phyloP scores from a whole-genome alignment of 176 grass and related monocot genomes.

The Stipa capillata region DNA sequence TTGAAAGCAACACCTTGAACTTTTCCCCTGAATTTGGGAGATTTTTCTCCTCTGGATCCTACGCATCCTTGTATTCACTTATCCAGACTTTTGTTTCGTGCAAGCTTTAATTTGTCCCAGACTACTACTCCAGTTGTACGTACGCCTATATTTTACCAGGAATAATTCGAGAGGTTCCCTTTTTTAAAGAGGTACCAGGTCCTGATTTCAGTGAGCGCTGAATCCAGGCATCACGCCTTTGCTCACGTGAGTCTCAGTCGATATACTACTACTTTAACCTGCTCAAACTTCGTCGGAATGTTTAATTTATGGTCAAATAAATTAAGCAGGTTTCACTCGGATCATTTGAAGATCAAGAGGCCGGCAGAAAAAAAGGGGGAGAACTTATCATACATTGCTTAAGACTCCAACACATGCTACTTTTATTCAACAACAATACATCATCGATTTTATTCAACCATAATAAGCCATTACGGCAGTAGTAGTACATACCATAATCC shows the following conservation, averaged over 20 bases:
- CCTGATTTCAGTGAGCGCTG: background rate
- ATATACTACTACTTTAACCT: too few species aligned
- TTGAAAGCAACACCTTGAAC: constrained; percentile 11
- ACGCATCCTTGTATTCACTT: background rate
- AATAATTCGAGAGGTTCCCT: background rate
- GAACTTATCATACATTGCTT: background rate
- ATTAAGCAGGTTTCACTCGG: background rate
- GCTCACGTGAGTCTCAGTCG: too few species aligned
- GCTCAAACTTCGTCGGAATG: background rate
- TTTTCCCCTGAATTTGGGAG: too few species aligned
- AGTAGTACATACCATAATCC: constrained; percentile 2
- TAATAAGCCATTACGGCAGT: background rate
- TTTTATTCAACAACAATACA: too few species aligned
- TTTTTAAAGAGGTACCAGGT: background rate
- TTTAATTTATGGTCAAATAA: background rate
- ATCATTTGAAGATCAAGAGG: background rate
- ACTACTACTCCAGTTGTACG: too few species aligned
- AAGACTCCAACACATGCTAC: background rate
- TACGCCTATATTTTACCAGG: background rate
- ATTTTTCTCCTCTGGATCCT: too few species aligned
- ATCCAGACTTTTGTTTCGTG: background rate
- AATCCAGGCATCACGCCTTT: too few species aligned
- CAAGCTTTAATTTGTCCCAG: background rate
- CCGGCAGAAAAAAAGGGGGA: background rate
- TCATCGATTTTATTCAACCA: too few species aligned